phyloP scores from a whole-genome alignment of 495 filamentous ascomycete species.

The Rhizodiscina lignyota region DNA sequence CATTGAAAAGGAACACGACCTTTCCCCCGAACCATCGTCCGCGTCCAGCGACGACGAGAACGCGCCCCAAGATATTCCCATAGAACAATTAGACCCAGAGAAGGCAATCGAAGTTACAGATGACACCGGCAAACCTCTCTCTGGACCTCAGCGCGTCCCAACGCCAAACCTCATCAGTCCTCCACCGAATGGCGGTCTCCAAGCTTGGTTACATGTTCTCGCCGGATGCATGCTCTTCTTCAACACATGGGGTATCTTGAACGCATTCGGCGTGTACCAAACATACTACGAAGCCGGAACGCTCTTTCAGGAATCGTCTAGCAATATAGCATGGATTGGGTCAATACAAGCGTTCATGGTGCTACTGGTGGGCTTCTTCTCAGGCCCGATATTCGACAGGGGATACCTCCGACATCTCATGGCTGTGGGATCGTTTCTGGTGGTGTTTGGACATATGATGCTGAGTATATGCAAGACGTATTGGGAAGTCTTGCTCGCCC shows the following conservation, averaged over 20 bases:
- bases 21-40: no score
- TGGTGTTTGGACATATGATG: conserved; percentile 33
- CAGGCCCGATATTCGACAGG: conserved; percentile 36
- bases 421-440: conserved; percentile 3
- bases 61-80: no score
- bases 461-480: conserved; percentile 36
- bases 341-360: conserved; percentile 31
- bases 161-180: no score
- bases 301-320: conserved; percentile 27
- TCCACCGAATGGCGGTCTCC: conserved; percentile 1
- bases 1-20: no score
- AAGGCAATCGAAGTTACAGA: no score
- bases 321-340: conserved; percentile 44
- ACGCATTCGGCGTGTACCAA: conserved; percentile 47
- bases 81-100: no score
- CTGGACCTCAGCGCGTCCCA: no score
- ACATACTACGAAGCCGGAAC: conserved; percentile 39
- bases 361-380: conserved; percentile 26
- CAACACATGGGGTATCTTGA: conserved; percentile 40
- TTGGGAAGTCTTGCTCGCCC: conserved; percentile 44
- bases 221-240: conserved; percentile 23
- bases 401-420: conserved; percentile 46
- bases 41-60: no score
- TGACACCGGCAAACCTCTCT: no score
- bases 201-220: conserved; percentile 11